Conservation (phyloP, 1,284 basidiomycete species). For the Sporisorium sorghi region DNA sequence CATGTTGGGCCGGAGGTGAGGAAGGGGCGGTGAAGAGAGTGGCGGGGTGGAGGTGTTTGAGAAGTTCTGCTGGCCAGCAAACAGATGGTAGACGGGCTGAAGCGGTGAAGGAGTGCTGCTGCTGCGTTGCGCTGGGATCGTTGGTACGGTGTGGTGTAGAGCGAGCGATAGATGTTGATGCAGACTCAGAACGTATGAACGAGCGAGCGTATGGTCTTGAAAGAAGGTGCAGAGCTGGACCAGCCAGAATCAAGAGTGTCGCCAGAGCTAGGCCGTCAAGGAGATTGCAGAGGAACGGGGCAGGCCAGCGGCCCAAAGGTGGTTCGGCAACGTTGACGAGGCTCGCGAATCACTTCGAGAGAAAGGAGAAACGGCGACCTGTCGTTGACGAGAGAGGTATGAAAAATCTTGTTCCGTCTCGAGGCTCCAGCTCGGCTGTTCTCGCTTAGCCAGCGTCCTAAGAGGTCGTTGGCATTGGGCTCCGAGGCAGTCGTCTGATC, state of each 20-base stretch:
- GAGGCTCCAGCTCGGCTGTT: conserved; percentile 3
- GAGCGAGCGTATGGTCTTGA: not conserved
- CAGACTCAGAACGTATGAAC: not conserved
- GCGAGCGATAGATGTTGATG: not conserved
- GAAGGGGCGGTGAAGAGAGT: not conserved
- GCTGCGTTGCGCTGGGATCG: not conserved
- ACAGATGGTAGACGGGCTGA: not conserved
- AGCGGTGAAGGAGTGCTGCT: not conserved
- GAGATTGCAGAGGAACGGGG: too few species aligned
- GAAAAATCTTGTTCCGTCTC: not conserved
- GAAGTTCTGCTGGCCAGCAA: conserved; percentile 21
- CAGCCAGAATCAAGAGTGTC: conserved; percentile 2
- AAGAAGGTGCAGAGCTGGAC: conserved; percentile 11
- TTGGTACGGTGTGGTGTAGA: not conserved
- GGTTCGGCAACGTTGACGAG: conserved; percentile 12
- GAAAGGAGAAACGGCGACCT: too few species aligned
- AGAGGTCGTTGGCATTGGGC: not conserved
- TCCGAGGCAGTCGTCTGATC: too few species aligned
- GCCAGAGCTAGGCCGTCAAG: not conserved
- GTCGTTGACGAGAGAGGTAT: not conserved
- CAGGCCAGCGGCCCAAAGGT: not conserved
- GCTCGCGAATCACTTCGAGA: too few species aligned
- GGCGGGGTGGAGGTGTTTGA: not conserved
- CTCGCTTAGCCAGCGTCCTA: not conserved
- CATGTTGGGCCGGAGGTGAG: conserved; percentile 8